Base-by-base conservation (phyloP, 345 rosid genomes). In the Anacardium occidentale region DNA sequence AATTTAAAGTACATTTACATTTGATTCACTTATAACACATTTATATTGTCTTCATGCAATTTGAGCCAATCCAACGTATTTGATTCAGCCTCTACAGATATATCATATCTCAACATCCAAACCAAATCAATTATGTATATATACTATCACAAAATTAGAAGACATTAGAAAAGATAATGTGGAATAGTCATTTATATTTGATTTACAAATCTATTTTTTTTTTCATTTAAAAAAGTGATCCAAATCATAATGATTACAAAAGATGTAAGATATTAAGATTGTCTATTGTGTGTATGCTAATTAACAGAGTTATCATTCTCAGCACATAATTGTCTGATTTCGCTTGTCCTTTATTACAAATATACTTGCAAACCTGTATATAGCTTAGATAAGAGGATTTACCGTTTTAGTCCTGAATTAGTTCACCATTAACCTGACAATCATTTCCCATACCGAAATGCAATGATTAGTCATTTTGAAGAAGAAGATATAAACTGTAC, bases 401-500 rank as follows among this genome's bases (percentile, higher is more conserved):
- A 24, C 63, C 5, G 13, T 63, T 53, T 73, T 48, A n/a, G 20
- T 60, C 67, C 21, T 53, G 69, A 62, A 54, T 61, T 70, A 52
- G 22, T 66, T 60, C 53, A 65, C 21, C 53, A 32, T 18, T 21
- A 34, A 58, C 40, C 14, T 29, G 40, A 73, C n/a, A 24, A 63
- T n/a, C 24, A 55, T 10, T 4, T 45, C 50, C 20, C 42, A 25
- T 2, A 47, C 32, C 47, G 63, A 64, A 55, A 32, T 60, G 26
- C 59, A 66, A 2, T 14, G 3, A 11, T 21, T 17, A 3, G 7
- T 56, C 12, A 45, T 71, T 57, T 29, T 37, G 21, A 17, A 7
- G 42, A 24, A 67, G 75, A 17, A 61, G 54, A 66, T n/a, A 34
- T 37, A 67, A 44, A 26, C 44, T 10, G 56, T 73, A 90, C 95